Conservation (phyloP, 176 grass and related monocot genomes). For the Paspalum notatum region DNA sequence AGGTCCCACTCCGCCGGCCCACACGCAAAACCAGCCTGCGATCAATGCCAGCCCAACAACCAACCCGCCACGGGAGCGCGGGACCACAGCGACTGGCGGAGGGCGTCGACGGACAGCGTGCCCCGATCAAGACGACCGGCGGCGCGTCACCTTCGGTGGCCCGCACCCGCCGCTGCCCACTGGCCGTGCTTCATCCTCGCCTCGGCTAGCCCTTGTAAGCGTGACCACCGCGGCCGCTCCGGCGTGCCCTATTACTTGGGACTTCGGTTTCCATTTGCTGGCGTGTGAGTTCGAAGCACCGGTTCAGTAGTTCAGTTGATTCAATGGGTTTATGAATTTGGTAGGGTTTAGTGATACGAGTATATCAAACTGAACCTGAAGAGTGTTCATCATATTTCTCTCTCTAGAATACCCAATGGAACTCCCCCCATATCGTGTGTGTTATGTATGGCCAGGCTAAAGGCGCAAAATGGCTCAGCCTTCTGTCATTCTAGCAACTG, state of each 20-base stretch:
- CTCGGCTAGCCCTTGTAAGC: background rate
- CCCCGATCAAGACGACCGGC: too few relatives aligned
- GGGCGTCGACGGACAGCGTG: too few relatives aligned
- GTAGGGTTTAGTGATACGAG: background rate
- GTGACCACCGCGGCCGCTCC: background rate
- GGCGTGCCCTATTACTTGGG: background rate
- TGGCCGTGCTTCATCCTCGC: background rate
- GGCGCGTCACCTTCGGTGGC: too few relatives aligned
- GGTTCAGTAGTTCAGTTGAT: too few relatives aligned
- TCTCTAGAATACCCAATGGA: background rate
- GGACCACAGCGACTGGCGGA: background rate
- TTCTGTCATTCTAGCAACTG: constrained; percentile 83
- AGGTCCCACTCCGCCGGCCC: background rate
- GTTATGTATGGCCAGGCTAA: constrained; percentile 26
- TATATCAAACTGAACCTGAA: background rate
- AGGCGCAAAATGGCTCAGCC: constrained; percentile 65
- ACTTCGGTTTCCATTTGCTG: too few relatives aligned
- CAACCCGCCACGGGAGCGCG: background rate
- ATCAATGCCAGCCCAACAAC: background rate
- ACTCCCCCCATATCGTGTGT: background rate
- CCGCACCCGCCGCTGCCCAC: too few relatives aligned
- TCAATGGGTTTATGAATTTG: background rate
- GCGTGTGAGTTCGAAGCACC: too few relatives aligned
- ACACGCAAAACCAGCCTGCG: background rate
- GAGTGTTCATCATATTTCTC: background rate